A percentile compares a stretch with the other conserved stretches of the same genome.
Conservation (phyloP, 1,284 basidiomycete genomes). For the Moesziomyces antarcticus region DNA sequence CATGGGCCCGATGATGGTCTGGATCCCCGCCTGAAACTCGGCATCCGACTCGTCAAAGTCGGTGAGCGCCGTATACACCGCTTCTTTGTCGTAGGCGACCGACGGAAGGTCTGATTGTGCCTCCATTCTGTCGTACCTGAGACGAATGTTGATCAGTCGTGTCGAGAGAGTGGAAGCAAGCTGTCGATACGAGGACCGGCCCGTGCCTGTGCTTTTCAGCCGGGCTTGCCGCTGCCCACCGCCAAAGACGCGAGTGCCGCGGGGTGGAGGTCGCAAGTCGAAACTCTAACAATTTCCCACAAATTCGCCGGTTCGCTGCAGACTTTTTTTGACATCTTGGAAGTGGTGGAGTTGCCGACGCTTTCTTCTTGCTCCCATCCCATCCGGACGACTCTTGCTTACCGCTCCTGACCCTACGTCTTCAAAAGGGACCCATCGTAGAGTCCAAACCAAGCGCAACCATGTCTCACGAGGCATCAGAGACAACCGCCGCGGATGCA, state of each 20-base stretch:
- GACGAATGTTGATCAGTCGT: neutral
- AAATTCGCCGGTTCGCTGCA: neutral
- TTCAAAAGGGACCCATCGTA: neutral
- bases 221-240: no score
- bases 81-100: constrained; percentile 31
- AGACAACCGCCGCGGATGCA: neutral
- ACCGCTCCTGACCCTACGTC: neutral
- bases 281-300: neutral
- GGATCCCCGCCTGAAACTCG: constrained; percentile 51
- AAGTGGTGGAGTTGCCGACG: neutral
- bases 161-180: neutral
- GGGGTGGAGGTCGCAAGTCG: neutral
- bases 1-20: constrained; percentile 48
- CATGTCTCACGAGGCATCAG: constrained; percentile 18
- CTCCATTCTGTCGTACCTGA: constrained; percentile 10
- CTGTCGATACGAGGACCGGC: neutral
- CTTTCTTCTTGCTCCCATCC: neutral
- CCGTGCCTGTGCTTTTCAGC: neutral
- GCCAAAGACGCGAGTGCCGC: neutral
- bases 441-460: neutral
- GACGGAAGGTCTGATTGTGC: constrained; percentile 19
- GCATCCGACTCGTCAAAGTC: constrained; percentile 31
- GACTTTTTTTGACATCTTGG: neutral
- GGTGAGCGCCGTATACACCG: constrained; percentile 33
- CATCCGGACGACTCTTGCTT: neutral